Conservation (phyloP, 176 grass and related monocot genomes). For the Oryza nivara region DNA sequence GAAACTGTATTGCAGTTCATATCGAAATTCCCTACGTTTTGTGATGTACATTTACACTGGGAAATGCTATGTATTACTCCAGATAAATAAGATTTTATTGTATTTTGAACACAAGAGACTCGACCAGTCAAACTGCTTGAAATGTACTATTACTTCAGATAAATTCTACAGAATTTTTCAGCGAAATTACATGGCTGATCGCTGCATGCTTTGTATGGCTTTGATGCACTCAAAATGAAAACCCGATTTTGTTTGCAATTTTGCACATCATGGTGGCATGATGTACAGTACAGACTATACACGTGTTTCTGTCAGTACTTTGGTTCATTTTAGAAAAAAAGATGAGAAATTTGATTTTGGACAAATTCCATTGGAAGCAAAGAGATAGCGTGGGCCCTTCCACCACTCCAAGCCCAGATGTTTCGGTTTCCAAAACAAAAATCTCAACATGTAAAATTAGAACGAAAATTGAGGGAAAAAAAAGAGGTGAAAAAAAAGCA, state of each 20-base stretch:
- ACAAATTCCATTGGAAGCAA: constrained; percentile 45
- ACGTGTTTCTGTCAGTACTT: background rate
- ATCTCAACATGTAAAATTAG: background rate
- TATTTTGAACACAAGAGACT: background rate
- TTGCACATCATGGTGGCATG: background rate
- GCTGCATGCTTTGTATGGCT: too few species aligned
- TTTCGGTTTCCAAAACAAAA: background rate
- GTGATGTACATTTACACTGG: background rate
- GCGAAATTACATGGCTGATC: too few species aligned
- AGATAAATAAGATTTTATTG: too few species aligned
- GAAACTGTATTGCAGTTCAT: background rate
- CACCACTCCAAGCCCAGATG: background rate
- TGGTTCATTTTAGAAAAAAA: background rate
- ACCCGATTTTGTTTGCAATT: too few species aligned
- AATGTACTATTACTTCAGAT: too few species aligned
- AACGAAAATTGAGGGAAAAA: accelerated
- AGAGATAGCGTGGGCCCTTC: constrained; percentile 49
- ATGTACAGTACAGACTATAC: background rate
- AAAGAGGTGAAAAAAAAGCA: background rate
- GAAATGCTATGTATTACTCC: background rate
- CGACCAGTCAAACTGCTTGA: too few species aligned
- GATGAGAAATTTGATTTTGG: background rate
- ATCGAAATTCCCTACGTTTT: background rate
- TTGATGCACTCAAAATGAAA: too few species aligned
- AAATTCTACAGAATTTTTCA: too few species aligned